Conservation (phyloP, 2,329 filamentous ascomycete genomes). For the Corinectria fuckeliana region DNA sequence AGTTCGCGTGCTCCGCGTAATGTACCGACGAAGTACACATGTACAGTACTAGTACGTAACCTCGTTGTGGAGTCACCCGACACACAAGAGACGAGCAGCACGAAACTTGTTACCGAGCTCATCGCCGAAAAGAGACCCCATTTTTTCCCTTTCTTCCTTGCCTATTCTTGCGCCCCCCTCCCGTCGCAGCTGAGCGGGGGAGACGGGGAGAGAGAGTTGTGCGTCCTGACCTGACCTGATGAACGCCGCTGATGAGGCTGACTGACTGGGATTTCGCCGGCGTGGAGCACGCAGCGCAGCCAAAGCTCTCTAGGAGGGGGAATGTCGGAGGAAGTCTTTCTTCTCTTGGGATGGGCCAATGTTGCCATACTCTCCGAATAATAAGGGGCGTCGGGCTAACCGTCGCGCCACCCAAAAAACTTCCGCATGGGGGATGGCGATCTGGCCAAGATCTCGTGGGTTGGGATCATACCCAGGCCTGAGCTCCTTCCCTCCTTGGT, state of each 20-base stretch:
- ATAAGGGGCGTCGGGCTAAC: conserved; percentile 11
- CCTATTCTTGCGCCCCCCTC: background rate
- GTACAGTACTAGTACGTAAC: too few relatives aligned
- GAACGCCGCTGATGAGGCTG: conserved; percentile 27
- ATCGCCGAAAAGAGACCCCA: conserved; percentile 6
- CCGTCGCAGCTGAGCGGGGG: conserved; percentile 7
- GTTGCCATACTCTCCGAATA: too few relatives aligned
- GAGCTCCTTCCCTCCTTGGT: too few relatives aligned
- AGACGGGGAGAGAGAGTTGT: background rate
- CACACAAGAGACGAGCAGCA: too few relatives aligned
- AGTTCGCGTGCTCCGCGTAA: conserved; percentile 33
- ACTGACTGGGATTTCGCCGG: conserved; percentile 22
- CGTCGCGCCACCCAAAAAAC: conserved; percentile 6
- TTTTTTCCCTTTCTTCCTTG: background rate
- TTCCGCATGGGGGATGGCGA: conserved; percentile 25
- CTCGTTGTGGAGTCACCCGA: conserved; percentile 23
- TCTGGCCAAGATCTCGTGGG: conserved; percentile 27
- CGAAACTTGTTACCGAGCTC: conserved; percentile 12
- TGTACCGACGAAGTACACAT: too few relatives aligned
- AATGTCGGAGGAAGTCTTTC: too few relatives aligned
- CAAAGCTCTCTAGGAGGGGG: too few relatives aligned
- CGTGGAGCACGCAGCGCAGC: conserved; percentile 7
- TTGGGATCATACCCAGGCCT: background rate
- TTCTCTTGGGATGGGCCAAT: too few relatives aligned
- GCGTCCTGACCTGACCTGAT: too few relatives aligned